A percentile compares a stretch with the other conserved stretches of the same genome.
phyloP scores from a whole-genome alignment of 2,329 filamentous ascomycete species.

The Zasmidium angulare region DNA sequence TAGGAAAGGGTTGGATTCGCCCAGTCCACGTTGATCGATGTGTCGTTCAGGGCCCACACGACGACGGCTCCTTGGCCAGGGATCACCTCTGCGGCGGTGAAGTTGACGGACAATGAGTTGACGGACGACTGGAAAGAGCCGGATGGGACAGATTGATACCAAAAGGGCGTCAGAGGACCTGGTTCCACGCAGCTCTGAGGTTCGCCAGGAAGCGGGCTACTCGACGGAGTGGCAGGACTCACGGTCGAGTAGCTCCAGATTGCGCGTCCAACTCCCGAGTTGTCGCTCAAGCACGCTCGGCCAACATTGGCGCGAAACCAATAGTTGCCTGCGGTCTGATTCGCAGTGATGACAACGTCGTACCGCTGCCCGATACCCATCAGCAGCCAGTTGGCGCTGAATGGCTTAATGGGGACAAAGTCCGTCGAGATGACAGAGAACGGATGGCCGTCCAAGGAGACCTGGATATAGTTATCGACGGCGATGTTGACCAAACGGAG shows the following conservation, averaged over 20 bases:
- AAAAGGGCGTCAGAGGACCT: slow-evolving; percentile 31
- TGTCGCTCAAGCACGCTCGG: slow-evolving; percentile 16
- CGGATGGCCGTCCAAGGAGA: slow-evolving; percentile 48
- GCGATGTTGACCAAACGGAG: slow-evolving; percentile 44
- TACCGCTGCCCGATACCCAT: slow-evolving; percentile 58
- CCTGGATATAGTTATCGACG: slow-evolving; percentile 41
- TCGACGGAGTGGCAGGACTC: not conserved
- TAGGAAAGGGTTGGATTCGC: slow-evolving; percentile 48
- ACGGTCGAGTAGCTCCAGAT: slow-evolving; percentile 1
- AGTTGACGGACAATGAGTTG: slow-evolving; percentile 34
- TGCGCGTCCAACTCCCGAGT: slow-evolving; percentile 8
- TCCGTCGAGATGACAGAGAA: slow-evolving; percentile 44
- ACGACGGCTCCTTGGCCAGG: slow-evolving; percentile 39
- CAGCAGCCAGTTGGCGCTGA: slow-evolving; percentile 42
- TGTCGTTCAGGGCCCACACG: slow-evolving; percentile 37
- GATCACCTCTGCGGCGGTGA: slow-evolving; percentile 29
- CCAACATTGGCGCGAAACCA: slow-evolving; percentile 35
- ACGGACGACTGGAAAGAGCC: slow-evolving; percentile 35
- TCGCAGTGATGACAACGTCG: slow-evolving; percentile 44
- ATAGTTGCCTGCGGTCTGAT: slow-evolving; percentile 23
- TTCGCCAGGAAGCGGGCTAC: not conserved
- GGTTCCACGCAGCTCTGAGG: slow-evolving; percentile 34
- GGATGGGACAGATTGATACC: slow-evolving; percentile 38
- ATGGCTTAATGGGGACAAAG: slow-evolving; percentile 42
- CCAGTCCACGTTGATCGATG: slow-evolving; percentile 45